phyloP scores from a whole-genome alignment of 306 rosid species.

The Cucurbita pepo region DNA sequence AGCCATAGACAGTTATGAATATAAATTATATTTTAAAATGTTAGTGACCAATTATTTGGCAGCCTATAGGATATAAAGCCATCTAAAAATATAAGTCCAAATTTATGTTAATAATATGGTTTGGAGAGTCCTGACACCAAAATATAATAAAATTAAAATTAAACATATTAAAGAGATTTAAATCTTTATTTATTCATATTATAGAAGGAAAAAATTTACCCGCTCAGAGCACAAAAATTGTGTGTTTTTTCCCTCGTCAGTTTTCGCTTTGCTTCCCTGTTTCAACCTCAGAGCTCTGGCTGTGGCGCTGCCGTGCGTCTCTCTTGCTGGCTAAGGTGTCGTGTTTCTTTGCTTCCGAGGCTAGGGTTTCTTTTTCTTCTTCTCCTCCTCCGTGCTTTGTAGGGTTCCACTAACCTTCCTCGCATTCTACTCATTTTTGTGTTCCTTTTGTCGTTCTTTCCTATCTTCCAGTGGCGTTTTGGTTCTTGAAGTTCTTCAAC shows the following conservation, averaged over 20 bases:
- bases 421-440: background rate
- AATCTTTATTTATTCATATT: too few relatives aligned
- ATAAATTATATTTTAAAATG: too few relatives aligned
- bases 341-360: background rate
- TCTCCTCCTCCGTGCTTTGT: background rate
- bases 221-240: background rate
- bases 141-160: too few relatives aligned
- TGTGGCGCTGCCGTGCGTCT: background rate
- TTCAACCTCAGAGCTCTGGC: background rate
- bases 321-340: background rate
- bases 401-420: background rate
- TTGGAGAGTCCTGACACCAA: too few relatives aligned
- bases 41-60: too few relatives aligned
- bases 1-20: too few relatives aligned
- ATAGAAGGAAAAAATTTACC: background rate
- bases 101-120: too few relatives aligned
- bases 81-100: too few relatives aligned
- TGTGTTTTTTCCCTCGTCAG: background rate
- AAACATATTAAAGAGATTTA: too few relatives aligned
- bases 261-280: background rate
- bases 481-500: background rate
- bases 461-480: background rate
- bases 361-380: background rate
- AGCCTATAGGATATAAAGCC: too few relatives aligned
- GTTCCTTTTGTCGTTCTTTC: background rate